phyloP scores from a whole-genome alignment of 306 rosid species.

The Trichosanthes cucumerina region DNA sequence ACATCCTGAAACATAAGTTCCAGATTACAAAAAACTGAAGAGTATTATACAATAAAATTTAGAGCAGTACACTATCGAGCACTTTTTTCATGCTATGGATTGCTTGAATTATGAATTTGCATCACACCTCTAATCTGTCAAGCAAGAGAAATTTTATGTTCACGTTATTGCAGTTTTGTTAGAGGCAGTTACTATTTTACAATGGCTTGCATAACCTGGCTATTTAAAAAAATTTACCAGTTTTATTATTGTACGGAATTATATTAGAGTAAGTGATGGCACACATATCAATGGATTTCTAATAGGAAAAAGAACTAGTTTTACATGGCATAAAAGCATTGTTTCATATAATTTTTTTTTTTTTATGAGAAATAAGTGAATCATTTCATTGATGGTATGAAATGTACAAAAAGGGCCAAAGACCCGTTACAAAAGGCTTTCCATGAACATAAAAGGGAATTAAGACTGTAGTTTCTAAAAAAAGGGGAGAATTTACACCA shows the following conservation, averaged over 20 bases:
- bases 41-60: background rate
- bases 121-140: background rate
- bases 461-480: no score
- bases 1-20: conserved; percentile 34
- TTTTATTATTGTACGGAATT: background rate
- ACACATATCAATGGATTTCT: background rate
- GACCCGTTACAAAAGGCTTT: no score
- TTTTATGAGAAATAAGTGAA: no score
- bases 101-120: background rate
- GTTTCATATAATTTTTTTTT: no score
- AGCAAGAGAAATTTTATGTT: background rate
- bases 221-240: background rate
- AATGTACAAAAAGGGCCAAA: no score
- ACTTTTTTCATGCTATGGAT: background rate
- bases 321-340: background rate
- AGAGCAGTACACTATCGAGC: background rate
- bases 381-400: no score
- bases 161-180: background rate
- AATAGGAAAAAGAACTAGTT: background rate
- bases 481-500: no score
- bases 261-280: background rate
- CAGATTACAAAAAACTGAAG: background rate
- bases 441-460: no score
- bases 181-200: background rate
- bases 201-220: background rate